phyloP scores from a whole-genome alignment of 2,329 filamentous ascomycete genomes.

The Fusarium sororula region DNA sequence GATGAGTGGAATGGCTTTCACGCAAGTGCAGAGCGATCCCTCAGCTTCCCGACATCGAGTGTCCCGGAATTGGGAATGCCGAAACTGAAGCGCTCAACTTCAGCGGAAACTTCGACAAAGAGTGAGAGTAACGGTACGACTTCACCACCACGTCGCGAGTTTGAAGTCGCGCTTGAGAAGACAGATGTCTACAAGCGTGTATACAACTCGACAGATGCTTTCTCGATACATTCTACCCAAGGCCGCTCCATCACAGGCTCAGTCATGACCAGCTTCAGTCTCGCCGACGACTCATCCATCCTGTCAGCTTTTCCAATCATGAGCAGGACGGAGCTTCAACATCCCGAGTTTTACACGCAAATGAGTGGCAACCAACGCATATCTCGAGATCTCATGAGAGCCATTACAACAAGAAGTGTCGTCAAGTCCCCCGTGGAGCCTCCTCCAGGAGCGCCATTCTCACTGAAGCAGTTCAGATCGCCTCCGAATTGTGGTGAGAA shows the following conservation, averaged over 20 bases:
- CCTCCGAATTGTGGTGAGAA: constrained; percentile 15
- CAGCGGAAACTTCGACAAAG: neutral
- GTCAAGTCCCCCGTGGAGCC: constrained; percentile 6
- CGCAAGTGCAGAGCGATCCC: neutral
- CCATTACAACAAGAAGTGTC: constrained; percentile 12
- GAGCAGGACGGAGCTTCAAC: constrained; percentile 8
- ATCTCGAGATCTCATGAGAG: constrained; percentile 7
- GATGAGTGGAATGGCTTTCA: neutral
- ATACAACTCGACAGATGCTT: constrained; percentile 2
- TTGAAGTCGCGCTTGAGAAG: neutral
- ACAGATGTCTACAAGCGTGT: constrained; percentile 11
- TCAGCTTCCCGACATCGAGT: neutral
- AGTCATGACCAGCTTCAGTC: constrained; percentile 15
- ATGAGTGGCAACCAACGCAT: constrained; percentile 5
- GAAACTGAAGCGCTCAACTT: neutral
- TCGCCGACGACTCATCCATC: constrained; percentile 13
- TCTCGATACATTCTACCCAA: neutral
- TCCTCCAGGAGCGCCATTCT: neutral
- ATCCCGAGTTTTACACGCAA: constrained; percentile 11
- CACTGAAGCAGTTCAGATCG: constrained; percentile 11
- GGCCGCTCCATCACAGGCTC: neutral
- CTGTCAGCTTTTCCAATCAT: constrained; percentile 14
- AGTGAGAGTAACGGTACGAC: neutral
- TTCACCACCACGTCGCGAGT: neutral
- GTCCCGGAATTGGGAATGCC: neutral